Evolutionary conservation across 352 stramenopile genomes (phyloP).

Genomic region (Pythium brachiatum): DNA sequence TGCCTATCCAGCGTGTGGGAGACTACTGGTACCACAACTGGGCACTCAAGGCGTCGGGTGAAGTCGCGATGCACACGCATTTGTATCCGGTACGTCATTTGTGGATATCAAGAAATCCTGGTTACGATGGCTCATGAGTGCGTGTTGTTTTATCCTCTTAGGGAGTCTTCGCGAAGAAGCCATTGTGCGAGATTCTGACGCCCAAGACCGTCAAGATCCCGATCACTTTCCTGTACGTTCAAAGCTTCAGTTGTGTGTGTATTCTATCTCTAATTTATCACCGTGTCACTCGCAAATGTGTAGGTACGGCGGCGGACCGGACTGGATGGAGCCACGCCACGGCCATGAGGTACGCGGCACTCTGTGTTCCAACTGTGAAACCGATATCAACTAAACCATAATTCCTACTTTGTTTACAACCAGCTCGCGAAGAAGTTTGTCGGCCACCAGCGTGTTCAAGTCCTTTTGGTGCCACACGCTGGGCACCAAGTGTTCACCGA

Average conservation of each 20-base stretch:
- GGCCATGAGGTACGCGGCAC: slow-evolving; percentile 34
- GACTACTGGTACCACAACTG: slow-evolving; percentile 82
- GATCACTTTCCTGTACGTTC: slow-evolving; percentile 64
- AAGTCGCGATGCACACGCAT: slow-evolving; percentile 70
- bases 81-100: slow-evolving; percentile 43
- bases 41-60: slow-evolving; percentile 57
- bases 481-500: slow-evolving; percentile 75
- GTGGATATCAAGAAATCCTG: too few species aligned
- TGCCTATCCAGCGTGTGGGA: slow-evolving; percentile 38
- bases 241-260: too few species aligned
- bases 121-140: too few species aligned
- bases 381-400: too few species aligned
- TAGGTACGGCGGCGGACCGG: slow-evolving; percentile 51
- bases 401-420: neutral
- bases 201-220: slow-evolving; percentile 49
- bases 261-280: neutral
- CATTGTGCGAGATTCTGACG: slow-evolving; percentile 56
- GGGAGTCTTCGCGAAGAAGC: slow-evolving; percentile 53
- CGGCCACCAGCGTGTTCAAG: slow-evolving; percentile 37
- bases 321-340: slow-evolving; percentile 70
- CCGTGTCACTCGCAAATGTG: neutral
- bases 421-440: slow-evolving; percentile 36
- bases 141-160: slow-evolving; percentile 13
- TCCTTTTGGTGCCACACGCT: slow-evolving; percentile 43
- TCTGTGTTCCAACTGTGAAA: too few species aligned